These are phyloP conservation scores for Mycena rebaudengoi DNA, from an alignment of 768 basidiomycete species.

Conservation along the genomic window DNA sequence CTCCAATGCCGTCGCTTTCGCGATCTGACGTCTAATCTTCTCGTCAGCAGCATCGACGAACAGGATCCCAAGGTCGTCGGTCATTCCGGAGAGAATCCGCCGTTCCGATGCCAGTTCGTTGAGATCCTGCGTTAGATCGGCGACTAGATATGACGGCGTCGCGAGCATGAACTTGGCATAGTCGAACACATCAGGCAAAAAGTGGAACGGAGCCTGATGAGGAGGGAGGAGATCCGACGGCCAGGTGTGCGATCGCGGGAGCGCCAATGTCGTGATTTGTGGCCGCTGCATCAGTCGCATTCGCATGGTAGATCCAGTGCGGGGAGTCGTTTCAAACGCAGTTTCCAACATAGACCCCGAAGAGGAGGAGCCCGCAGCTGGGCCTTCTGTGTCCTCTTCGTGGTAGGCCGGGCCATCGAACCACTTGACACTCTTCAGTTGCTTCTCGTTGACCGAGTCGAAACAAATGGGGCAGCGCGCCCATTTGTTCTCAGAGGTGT, in stretches of 20 bases:
- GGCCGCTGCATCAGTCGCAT: conserved; percentile 95
- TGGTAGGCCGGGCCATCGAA: conserved; percentile 60
- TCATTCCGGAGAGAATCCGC: conserved; percentile 65
- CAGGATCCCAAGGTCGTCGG: conserved; percentile 78
- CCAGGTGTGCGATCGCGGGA: conserved; percentile 93
- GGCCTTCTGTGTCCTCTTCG: conserved; percentile 42
- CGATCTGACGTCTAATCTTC: conserved; percentile 82
- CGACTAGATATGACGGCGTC: conserved; percentile 83
- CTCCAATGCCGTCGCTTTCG: conserved; percentile 80
- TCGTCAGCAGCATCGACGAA: conserved; percentile 85
- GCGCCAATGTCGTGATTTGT: conserved; percentile 92
- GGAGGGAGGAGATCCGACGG: conserved; percentile 92
- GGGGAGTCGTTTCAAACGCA: conserved; percentile 50
- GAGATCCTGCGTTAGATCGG: conserved; percentile 77
- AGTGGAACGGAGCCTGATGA: conserved; percentile 94
- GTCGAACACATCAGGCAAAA: conserved; percentile 88
- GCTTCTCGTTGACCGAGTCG: conserved; percentile 89
- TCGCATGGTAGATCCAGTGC: conserved; percentile 66
- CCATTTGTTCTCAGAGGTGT: conserved; percentile 88
- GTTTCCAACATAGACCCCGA: conserved; percentile 40
- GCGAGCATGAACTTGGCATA: conserved; percentile 98
- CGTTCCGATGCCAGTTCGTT: conserved; percentile 78
- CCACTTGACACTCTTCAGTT: conserved; percentile 95
- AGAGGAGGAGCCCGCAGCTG: conserved; percentile 49
- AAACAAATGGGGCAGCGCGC: conserved; percentile 96